phyloP scores from a whole-genome alignment of 2,329 filamentous ascomycete genomes.

The Fusarium nanum region DNA sequence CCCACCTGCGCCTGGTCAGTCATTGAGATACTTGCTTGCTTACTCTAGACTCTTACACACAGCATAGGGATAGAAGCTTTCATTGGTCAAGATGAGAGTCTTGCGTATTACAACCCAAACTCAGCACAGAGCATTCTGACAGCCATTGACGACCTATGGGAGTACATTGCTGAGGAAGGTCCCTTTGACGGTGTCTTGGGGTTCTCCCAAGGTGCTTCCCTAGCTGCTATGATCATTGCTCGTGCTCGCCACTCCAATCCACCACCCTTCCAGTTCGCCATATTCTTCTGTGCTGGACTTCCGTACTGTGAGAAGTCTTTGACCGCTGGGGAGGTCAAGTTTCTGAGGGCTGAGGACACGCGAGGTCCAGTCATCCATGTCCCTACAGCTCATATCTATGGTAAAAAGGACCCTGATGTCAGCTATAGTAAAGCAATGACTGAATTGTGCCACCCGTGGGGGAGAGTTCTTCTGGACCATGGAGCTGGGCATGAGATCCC shows the following conservation, averaged over 20 bases:
- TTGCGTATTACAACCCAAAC: neutral
- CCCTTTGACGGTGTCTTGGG: constrained; percentile 7
- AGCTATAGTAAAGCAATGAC: neutral
- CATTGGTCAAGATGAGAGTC: neutral
- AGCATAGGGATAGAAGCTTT: neutral
- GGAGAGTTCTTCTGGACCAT: constrained; percentile 3
- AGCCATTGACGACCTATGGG: neutral
- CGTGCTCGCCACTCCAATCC: constrained; percentile 7
- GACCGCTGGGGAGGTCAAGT: neutral
- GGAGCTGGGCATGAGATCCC: constrained; percentile 12
- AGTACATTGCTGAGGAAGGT: constrained; percentile 3
- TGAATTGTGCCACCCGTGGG: constrained; percentile 6
- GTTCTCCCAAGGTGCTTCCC: neutral
- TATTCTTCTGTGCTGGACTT: constrained; percentile 7
- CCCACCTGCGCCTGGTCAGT: neutral
- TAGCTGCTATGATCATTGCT: constrained; percentile 5
- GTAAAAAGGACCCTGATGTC: constrained; percentile 5
- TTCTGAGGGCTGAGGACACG: neutral
- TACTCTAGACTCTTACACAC: neutral
- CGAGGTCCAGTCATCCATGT: constrained; percentile 1
- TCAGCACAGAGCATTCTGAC: neutral
- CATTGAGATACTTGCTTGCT: too few species aligned
- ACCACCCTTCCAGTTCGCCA: constrained; percentile 6
- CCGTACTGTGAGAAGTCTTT: constrained; percentile 6
- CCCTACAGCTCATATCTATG: constrained; percentile 1